A percentile compares a stretch with the other conserved stretches of the same genome.
Evolutionary conservation across 2,329 filamentous ascomycete genomes (phyloP).

Genomic region (Neonectria hederae): DNA sequence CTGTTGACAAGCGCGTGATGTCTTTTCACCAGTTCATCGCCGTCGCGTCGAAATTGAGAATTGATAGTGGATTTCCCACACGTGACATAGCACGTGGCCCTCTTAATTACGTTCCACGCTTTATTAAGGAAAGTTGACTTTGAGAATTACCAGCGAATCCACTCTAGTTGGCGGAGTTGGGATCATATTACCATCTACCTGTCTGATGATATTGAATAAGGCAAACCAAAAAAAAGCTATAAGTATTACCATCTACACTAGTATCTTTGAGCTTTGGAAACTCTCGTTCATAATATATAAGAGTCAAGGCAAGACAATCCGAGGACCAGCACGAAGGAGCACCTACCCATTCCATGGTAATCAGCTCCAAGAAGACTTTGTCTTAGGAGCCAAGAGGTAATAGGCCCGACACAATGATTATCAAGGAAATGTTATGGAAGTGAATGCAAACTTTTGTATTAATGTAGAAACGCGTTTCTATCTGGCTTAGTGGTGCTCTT

Average conservation of each 20-base stretch:
- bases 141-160: too few relatives aligned
- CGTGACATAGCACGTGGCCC: background rate
- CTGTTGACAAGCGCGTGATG: background rate
- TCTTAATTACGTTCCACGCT: too few relatives aligned
- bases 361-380: background rate
- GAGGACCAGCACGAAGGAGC: too few relatives aligned
- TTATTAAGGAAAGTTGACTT: too few relatives aligned
- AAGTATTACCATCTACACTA: too few relatives aligned
- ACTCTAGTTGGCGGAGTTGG: too few relatives aligned
- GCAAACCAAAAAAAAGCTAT: too few relatives aligned
- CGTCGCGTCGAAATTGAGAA: background rate
- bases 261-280: background rate
- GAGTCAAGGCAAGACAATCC: background rate
- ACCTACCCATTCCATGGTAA: background rate
- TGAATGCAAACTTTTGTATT: background rate
- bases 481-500: background rate
- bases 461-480: background rate
- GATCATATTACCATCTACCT: too few relatives aligned
- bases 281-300: background rate
- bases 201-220: too few relatives aligned
- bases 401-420: too few relatives aligned
- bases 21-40: background rate
- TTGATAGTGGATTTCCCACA: background rate
- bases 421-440: background rate
- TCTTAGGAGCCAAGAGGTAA: too few relatives aligned